phyloP scores from a whole-genome alignment of 2,329 filamentous ascomycete species.

The Clonostachys rhizophaga region DNA sequence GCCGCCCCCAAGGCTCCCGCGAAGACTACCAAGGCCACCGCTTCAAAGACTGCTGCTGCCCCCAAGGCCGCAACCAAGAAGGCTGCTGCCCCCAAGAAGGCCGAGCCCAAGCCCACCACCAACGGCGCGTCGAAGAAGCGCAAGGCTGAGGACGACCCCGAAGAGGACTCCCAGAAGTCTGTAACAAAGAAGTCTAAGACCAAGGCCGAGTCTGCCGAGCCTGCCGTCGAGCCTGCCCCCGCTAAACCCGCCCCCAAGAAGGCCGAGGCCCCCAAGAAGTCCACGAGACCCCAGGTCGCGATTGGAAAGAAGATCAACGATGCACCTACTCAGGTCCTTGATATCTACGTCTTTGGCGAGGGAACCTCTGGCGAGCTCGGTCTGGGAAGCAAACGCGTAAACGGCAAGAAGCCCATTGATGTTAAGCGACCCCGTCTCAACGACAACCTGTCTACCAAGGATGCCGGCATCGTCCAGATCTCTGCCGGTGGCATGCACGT shows the following conservation, averaged over 20 bases:
- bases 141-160: conserved; percentile 9
- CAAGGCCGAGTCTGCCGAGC: background rate
- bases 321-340: conserved; percentile 57
- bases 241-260: conserved; percentile 9
- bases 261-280: conserved; percentile 13
- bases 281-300: conserved; percentile 32
- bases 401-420: conserved; percentile 59
- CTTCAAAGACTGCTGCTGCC: conserved; percentile 7
- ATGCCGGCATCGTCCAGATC: conserved; percentile 71
- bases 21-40: conserved; percentile 16
- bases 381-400: conserved; percentile 63
- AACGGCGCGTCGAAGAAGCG: conserved; percentile 17
- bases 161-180: conserved; percentile 4
- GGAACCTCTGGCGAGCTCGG: conserved; percentile 79
- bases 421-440: conserved; percentile 82
- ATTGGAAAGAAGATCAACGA: conserved; percentile 68
- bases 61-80: background rate
- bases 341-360: conserved; percentile 78
- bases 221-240: conserved; percentile 1
- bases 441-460: conserved; percentile 55
- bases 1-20: conserved; percentile 12
- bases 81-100: conserved; percentile 14
- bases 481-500: conserved; percentile 77
- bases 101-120: conserved; percentile 28
- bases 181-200: conserved; percentile 3